These are phyloP conservation scores for Biancaea sappan DNA, from an alignment of 306 rosid genomes.

Conservation along the genomic window DNA sequence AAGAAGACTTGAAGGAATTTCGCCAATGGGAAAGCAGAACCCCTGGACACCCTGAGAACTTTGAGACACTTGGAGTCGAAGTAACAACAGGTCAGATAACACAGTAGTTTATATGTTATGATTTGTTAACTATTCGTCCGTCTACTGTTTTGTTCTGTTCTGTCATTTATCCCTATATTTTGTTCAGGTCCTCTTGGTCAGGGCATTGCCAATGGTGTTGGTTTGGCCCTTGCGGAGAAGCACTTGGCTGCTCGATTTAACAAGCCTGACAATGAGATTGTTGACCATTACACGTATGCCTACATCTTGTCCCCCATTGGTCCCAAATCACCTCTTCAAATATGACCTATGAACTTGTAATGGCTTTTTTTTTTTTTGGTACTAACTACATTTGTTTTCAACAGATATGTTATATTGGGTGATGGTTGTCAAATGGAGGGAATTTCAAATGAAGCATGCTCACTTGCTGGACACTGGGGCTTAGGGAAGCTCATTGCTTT, in stretches of 20 bases:
- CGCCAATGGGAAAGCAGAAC: conserved; percentile 96
- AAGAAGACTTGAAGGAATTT: conserved; percentile 81
- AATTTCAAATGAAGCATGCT: conserved; percentile 83
- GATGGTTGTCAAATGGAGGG: conserved; percentile 99
- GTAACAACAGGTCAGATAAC: conserved; percentile 84
- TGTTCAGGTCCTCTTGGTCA: conserved; percentile 94
- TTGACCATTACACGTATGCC: conserved; percentile 92
- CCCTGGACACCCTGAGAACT: conserved; percentile 98
- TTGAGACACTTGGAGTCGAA: conserved; percentile 94
- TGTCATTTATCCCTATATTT: conserved; percentile 20
- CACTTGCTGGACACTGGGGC: conserved; percentile 99
- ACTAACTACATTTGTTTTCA: conserved; percentile 16
- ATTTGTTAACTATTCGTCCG: not conserved
- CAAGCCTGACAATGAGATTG: conserved; percentile 89
- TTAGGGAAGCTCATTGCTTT: conserved; percentile 93
- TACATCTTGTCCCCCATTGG: conserved; percentile 2
- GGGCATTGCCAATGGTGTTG: conserved; percentile 97
- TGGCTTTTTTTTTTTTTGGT: conserved; percentile 24
- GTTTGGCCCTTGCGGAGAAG: conserved; percentile 95
- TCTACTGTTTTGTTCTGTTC: conserved; percentile 26
- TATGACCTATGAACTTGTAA: conserved; percentile 9
- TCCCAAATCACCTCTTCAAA: not conserved
- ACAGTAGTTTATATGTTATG: not conserved
- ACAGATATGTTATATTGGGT: conserved; percentile 81
- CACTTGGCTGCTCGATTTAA: conserved; percentile 96